phyloP scores from a whole-genome alignment of 352 stramenopile genomes.

The Globisporangium cylindrosporum region DNA sequence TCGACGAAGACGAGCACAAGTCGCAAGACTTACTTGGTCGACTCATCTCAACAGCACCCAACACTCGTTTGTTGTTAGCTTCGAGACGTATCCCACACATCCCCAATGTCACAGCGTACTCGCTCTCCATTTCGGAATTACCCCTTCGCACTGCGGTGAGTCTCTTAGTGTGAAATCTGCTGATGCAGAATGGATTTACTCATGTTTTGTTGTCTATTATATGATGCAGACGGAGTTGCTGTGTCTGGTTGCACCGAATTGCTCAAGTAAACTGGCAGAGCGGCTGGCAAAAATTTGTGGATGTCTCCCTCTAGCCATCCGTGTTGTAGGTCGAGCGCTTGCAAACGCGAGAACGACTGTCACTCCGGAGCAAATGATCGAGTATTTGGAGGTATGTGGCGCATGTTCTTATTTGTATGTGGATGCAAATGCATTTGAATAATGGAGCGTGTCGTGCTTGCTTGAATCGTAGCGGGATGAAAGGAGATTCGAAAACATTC shows the following conservation, averaged over 20 bases:
- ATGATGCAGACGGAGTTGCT: constrained; percentile 56
- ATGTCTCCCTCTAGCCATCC: constrained; percentile 77
- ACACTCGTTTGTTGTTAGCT: constrained; percentile 64
- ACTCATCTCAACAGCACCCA: constrained; percentile 66
- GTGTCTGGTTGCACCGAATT: constrained; percentile 61
- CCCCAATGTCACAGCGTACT: constrained; percentile 74
- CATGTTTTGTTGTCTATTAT: neutral
- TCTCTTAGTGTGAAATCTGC: neutral
- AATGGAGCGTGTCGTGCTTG: neutral
- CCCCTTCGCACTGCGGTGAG: constrained; percentile 64
- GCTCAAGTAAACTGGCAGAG: constrained; percentile 56
- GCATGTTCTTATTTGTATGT: neutral
- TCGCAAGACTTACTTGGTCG: constrained; percentile 63
- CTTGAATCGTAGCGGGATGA: constrained; percentile 43
- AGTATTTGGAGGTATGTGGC: constrained; percentile 54
- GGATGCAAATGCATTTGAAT: neutral
- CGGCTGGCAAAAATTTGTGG: constrained; percentile 70
- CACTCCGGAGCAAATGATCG: constrained; percentile 78
- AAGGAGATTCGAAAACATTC: constrained; percentile 68
- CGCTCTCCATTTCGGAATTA: constrained; percentile 70
- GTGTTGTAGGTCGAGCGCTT: constrained; percentile 70
- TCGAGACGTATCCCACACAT: constrained; percentile 74
- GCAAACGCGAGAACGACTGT: constrained; percentile 73
- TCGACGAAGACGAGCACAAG: constrained; percentile 77
- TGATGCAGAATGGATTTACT: neutral